Conservation (phyloP, 257 asterid species). For the Salvia rosmarinus region DNA sequence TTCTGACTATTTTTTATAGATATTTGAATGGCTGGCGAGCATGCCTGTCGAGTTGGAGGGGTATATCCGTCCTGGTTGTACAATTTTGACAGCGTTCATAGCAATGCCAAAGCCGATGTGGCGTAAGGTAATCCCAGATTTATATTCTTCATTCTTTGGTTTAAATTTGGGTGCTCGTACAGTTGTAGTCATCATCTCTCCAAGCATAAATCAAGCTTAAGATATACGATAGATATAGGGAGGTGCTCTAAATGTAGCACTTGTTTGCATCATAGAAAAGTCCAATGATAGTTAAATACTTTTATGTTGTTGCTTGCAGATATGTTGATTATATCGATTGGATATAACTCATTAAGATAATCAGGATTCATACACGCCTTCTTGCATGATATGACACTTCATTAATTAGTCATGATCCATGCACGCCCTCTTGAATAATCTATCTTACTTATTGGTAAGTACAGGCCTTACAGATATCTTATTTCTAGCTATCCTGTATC, state of each 20-base stretch:
- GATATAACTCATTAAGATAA: not conserved
- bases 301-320: not conserved
- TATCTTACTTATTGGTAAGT: not conserved
- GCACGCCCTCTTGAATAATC: conserved; percentile 1
- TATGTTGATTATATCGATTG: conserved; percentile 13
- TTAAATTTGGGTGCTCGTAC: conserved; percentile 2
- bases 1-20: conserved; percentile 45
- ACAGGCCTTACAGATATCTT: conserved; percentile 9
- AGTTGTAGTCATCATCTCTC: not conserved
- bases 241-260: not conserved
- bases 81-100: conserved; percentile 78
- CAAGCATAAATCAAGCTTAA: not conserved
- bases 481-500: conserved; percentile 15
- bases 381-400: not conserved
- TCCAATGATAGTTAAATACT: not conserved
- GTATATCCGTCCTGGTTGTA: conserved; percentile 94
- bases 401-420: not conserved
- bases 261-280: not conserved
- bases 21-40: conserved; percentile 87
- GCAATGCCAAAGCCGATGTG: conserved; percentile 77
- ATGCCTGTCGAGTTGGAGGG: conserved; percentile 97
- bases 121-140: conserved; percentile 60
- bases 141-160: conserved; percentile 8
- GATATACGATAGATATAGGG: conserved; percentile 19
- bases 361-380: conserved; percentile 11